Evolutionary conservation across 306 rosid genomes (phyloP).

Genomic region (Fragaria vesca): DNA sequence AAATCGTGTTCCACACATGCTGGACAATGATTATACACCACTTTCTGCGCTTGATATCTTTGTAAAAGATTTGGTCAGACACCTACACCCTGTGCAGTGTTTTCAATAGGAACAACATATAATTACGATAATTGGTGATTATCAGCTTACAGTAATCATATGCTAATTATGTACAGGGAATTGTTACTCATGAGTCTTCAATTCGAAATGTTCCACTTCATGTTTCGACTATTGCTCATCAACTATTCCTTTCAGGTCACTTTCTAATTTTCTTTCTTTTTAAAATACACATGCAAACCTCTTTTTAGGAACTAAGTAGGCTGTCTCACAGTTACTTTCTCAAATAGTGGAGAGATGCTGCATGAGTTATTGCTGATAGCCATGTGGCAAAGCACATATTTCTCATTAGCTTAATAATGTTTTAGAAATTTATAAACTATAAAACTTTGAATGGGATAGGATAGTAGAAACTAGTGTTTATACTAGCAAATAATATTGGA

Average conservation of each 20-base stretch:
- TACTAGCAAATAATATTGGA: neutral
- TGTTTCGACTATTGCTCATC: slow-evolving; percentile 72
- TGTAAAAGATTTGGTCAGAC: slow-evolving; percentile 90
- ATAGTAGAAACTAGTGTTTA: neutral
- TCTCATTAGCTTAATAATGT: neutral
- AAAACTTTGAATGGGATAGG: neutral
- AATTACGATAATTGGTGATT: slow-evolving; percentile 14
- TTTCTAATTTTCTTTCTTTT: slow-evolving; percentile 23
- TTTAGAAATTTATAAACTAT: neutral
- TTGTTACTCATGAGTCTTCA: slow-evolving; percentile 80
- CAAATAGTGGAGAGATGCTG: slow-evolving; percentile 9
- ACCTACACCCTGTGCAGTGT: slow-evolving; percentile 16
- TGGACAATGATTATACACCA: slow-evolving; percentile 88
- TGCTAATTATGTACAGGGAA: slow-evolving; percentile 59
- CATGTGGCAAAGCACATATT: slow-evolving; percentile 1
- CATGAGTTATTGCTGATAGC: neutral
- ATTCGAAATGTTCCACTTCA: slow-evolving; percentile 76
- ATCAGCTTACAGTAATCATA: slow-evolving; percentile 15
- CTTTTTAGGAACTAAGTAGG: neutral
- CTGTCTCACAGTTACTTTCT: slow-evolving; percentile 15
- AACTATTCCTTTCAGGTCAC: slow-evolving; percentile 83
- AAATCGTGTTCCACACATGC: slow-evolving; percentile 95
- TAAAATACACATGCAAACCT: slow-evolving; percentile 11
- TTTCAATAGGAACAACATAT: slow-evolving; percentile 19
- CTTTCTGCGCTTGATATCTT: slow-evolving; percentile 93